A percentile compares a stretch with the other conserved stretches of the same genome.
phyloP scores from a whole-genome alignment of 1,284 basidiomycete genomes.

The Naganishia sp. region DNA sequence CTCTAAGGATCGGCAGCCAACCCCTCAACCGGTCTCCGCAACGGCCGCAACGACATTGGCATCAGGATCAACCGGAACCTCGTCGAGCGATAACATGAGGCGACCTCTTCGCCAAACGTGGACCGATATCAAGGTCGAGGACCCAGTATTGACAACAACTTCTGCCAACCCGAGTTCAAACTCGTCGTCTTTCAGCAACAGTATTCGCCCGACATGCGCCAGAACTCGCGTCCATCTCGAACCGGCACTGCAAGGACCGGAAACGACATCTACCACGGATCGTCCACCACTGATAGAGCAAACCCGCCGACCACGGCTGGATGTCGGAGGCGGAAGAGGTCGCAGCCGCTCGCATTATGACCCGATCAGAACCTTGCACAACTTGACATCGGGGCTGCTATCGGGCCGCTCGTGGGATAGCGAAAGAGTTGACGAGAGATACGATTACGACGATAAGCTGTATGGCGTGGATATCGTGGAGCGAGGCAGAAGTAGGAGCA shows the following conservation, averaged over 20 bases:
- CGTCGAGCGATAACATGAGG: not conserved
- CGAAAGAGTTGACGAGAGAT: not conserved
- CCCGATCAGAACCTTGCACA: constrained; percentile 1
- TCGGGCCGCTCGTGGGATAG: not conserved
- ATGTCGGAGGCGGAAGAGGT: not conserved
- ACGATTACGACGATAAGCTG: constrained; percentile 13
- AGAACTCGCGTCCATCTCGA: not conserved
- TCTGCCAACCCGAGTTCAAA: not conserved
- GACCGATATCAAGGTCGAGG: constrained; percentile 1
- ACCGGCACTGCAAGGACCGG: not conserved
- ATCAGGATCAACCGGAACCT: not conserved
- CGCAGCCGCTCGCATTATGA: not conserved
- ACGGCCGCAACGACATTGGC: not conserved
- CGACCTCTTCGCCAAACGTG: not conserved
- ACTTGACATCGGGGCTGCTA: not conserved
- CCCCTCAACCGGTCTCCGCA: not conserved
- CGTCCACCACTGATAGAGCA: no score
- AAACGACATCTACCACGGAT: no score
- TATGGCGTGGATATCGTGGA: constrained; percentile 24
- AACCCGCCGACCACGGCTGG: no score
- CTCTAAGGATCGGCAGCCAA: not conserved
- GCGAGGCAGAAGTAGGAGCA: constrained; percentile 8
- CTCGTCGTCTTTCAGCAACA: not conserved
- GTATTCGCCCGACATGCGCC: not conserved
- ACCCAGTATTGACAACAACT: not conserved